Conservation (phyloP, 371 early-diverging fungal genomes). For the Syncephalastrum monosporum region DNA sequence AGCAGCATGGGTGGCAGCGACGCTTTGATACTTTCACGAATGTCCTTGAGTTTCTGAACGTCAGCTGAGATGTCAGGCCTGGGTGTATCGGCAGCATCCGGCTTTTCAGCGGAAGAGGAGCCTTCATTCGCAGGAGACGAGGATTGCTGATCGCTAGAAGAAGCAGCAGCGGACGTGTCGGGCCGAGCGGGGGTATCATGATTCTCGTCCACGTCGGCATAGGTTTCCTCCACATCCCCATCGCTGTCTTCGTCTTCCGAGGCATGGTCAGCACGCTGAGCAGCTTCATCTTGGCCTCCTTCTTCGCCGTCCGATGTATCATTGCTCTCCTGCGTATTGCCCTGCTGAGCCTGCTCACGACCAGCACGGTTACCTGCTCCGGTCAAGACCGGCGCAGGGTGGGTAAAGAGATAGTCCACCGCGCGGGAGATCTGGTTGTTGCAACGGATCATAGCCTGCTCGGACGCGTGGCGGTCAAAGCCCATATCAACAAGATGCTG, state of each 20-base stretch:
- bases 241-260: slow-evolving; percentile 5
- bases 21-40: slow-evolving; percentile 52
- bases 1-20: slow-evolving; percentile 53
- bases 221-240: not conserved
- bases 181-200: slow-evolving; percentile 4
- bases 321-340: slow-evolving; percentile 6
- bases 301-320: slow-evolving; percentile 5
- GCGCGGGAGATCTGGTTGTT: slow-evolving; percentile 84
- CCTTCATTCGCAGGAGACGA: not conserved
- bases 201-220: slow-evolving; percentile 7
- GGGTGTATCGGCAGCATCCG: slow-evolving; percentile 30
- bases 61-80: slow-evolving; percentile 33
- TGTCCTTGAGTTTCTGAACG: slow-evolving; percentile 41
- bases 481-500: slow-evolving; percentile 88
- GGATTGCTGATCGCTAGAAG: not conserved
- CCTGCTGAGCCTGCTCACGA: slow-evolving; percentile 2
- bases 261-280: slow-evolving; percentile 17
- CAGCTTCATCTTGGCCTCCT: slow-evolving; percentile 6
- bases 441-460: slow-evolving; percentile 75
- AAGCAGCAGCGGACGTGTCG: not conserved
- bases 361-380: slow-evolving; percentile 5
- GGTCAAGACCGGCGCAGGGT: slow-evolving; percentile 57
- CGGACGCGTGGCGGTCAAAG: slow-evolving; percentile 81
- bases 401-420: slow-evolving; percentile 85
- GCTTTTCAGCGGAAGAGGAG: slow-evolving; percentile 1